Evolutionary conservation across 768 basidiomycete species (phyloP), one percentile per base, ranked within the genome.

Genomic region (Pulveroboletus frians): DNA sequence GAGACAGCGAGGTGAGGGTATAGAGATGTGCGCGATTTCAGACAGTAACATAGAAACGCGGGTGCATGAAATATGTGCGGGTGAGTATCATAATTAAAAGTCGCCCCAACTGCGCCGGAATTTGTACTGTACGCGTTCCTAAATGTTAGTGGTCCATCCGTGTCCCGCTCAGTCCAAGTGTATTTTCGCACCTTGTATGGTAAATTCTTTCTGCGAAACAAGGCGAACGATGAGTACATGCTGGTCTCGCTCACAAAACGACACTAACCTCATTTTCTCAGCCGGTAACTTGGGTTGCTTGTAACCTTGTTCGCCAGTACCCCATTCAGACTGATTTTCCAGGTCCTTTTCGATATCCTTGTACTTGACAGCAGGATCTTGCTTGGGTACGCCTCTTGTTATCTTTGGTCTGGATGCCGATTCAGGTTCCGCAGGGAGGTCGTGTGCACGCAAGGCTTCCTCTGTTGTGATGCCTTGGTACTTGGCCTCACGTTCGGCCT

Each of bases 81-180:
- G 47, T 39, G 49, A 29, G 35, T 34, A 45, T 30, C 32, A 43
- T 31, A 49, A 46, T 76, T 60, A 92, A 68, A 92, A 92, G 67
- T 92, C 89, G 37, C 87, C 88, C 88, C 89, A 92, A 57, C 72
- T 88, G 50, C 87, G 80, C 44, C 83, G 81, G 80, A 92, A 91
- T 70, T 92, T 92, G 69, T 91, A 92, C 89, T 92, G 81, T 69
- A 86, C 75, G 38, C 77, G 79, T 52, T 70, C 72, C 79, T 81
- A 56, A 39, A 57, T 27, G 67, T 85, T 58, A 88, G 76, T 59
- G 58, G 68, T 67, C 67, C 44, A 47, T 57, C 50, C 70, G 44
- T 61, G 51, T 46, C 49, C 38, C 50, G 41, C 43, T 39, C 47
- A 30, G 39, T 53, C 7, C 21, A 20, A 18, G 39, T 27, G 34